phyloP scores from a whole-genome alignment of 2,329 filamentous ascomycete genomes.

The Cordyceps militaris region DNA sequence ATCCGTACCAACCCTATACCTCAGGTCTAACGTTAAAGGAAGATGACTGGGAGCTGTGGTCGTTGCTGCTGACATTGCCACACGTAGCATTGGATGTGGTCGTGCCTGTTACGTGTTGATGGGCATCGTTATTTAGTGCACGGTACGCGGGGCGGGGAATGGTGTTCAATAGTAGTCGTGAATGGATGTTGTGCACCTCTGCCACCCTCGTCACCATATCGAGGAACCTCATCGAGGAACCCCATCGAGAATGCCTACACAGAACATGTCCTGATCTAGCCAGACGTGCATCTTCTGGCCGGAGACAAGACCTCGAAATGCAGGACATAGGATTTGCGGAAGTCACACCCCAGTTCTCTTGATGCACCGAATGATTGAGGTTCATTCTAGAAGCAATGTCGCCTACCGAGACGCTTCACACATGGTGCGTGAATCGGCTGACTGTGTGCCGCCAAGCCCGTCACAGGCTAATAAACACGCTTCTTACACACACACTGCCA shows the following conservation, averaged over 20 bases:
- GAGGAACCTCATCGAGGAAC: not conserved
- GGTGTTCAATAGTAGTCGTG: not conserved
- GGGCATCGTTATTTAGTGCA: no score
- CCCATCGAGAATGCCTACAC: not conserved
- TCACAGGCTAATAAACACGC: not conserved
- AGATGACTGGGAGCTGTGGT: no score
- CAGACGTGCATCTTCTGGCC: not conserved
- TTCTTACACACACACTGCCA: not conserved
- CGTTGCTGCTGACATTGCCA: no score
- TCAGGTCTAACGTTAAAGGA: no score
- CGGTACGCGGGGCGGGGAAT: not conserved
- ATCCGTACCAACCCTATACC: no score
- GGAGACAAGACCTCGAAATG: not conserved
- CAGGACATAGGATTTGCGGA: not conserved
- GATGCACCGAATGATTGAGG: not conserved
- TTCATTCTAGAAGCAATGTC: slow-evolving; percentile 2
- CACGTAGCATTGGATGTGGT: no score
- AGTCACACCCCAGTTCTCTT: not conserved
- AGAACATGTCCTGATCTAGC: not conserved
- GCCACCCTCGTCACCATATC: no score
- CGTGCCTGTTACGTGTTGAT: not conserved
- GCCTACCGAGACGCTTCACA: not conserved
- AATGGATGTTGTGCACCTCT: not conserved
- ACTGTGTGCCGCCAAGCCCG: not conserved
- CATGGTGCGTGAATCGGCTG: not conserved